Evolutionary conservation across 2,329 filamentous ascomycete genomes (phyloP).

Genomic region (Colletotrichum orbiculare): DNA sequence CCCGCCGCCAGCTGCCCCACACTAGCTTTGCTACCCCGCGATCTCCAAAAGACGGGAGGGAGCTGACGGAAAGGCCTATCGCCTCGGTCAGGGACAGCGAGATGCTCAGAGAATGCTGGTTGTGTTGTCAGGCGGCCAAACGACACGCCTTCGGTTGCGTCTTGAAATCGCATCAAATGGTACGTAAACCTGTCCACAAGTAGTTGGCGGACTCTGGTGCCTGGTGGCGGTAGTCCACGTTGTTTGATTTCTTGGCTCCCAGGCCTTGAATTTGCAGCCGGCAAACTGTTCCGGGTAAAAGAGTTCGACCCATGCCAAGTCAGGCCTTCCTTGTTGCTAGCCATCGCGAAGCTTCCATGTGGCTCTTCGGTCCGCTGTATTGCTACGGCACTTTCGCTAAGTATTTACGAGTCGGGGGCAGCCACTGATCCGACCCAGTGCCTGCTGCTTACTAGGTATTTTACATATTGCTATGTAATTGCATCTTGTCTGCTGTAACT

Average conservation of each 20-base stretch:
- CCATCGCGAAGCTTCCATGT: conserved; percentile 23
- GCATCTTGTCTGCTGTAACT: neutral
- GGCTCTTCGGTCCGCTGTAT: neutral
- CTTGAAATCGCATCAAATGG: too few species aligned
- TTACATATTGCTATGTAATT: neutral
- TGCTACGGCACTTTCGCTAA: neutral
- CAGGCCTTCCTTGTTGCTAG: neutral
- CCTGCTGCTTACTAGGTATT: too few species aligned
- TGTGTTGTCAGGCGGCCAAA: too few species aligned
- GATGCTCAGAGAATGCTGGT: too few species aligned
- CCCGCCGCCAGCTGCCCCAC: conserved; percentile 31
- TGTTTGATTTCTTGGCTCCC: neutral
- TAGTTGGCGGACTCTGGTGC: neutral
- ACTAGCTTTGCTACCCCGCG: conserved; percentile 33
- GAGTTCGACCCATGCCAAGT: conserved; percentile 7
- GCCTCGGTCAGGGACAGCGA: neutral
- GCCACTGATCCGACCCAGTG: too few species aligned
- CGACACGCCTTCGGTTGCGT: too few species aligned
- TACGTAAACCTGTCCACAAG: neutral
- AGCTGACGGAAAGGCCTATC: neutral
- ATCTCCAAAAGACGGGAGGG: conserved; percentile 18
- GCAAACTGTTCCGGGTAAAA: conserved; percentile 12
- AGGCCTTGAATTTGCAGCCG: neutral
- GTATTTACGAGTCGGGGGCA: too few species aligned
- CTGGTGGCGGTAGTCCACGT: neutral